Conservation (phyloP, 2,329 filamentous ascomycete genomes). For the Allantophomopsis cytisporea region DNA sequence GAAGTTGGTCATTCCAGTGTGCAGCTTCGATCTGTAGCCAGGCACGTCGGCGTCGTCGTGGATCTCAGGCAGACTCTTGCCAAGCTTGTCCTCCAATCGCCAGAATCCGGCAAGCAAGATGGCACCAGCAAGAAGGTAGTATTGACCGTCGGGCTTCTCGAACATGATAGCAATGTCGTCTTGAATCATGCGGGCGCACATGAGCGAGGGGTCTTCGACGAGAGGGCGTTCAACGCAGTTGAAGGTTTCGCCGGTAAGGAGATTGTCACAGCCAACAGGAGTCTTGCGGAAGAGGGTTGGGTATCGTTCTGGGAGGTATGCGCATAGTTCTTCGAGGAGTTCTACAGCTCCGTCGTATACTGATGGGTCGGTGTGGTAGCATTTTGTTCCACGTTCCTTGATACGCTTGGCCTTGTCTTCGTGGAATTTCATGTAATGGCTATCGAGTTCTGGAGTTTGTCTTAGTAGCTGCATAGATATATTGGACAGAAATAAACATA, state of each 20-base stretch:
- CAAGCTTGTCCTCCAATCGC: slow-evolving; percentile 68
- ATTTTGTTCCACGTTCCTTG: slow-evolving; percentile 48
- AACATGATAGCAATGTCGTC: slow-evolving; percentile 81
- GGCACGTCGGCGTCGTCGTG: slow-evolving; percentile 69
- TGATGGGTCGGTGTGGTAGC: slow-evolving; percentile 54
- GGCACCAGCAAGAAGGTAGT: slow-evolving; percentile 66
- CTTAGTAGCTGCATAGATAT: slow-evolving; percentile 6
- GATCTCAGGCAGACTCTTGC: slow-evolving; percentile 67
- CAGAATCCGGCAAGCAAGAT: slow-evolving; percentile 74
- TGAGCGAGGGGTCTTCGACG: slow-evolving; percentile 66
- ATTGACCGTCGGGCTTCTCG: slow-evolving; percentile 61
- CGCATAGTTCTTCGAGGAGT: slow-evolving; percentile 57
- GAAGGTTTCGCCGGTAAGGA: slow-evolving; percentile 59
- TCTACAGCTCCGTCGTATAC: slow-evolving; percentile 63
- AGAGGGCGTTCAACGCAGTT: slow-evolving; percentile 51
- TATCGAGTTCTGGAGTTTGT: slow-evolving; percentile 52
- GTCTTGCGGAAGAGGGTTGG: slow-evolving; percentile 56
- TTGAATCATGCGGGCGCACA: slow-evolving; percentile 58
- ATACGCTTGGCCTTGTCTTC: slow-evolving; percentile 58
- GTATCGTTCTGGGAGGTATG: slow-evolving; percentile 64
- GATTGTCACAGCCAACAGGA: slow-evolving; percentile 51
- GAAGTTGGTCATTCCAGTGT: slow-evolving; percentile 71
- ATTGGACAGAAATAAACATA: slow-evolving; percentile 2
- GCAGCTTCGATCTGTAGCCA: slow-evolving; percentile 55
- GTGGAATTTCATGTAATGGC: slow-evolving; percentile 62